Evolutionary conservation across 495 filamentous ascomycete species (phyloP).

Genomic region (Margaritispora aquatica): DNA sequence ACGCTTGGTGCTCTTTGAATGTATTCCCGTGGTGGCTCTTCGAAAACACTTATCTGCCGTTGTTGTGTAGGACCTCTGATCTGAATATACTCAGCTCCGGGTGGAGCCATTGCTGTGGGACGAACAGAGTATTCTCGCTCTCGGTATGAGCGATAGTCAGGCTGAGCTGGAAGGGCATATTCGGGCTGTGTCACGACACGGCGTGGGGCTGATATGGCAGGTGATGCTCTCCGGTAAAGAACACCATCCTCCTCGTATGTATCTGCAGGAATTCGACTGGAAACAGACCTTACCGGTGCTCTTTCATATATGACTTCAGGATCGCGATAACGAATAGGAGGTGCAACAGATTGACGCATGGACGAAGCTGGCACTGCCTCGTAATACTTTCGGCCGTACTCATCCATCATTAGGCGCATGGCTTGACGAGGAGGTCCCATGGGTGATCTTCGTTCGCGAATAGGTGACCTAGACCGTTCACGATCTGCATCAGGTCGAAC

Average conservation of each 20-base stretch:
- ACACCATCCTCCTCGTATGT: constrained; percentile 39
- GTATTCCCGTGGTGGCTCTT: constrained; percentile 44
- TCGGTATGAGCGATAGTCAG: constrained; percentile 38
- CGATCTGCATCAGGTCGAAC: constrained; percentile 39
- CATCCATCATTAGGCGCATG: constrained; percentile 53
- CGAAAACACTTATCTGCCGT: constrained; percentile 22
- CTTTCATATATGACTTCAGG: constrained; percentile 41
- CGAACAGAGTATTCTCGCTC: constrained; percentile 42
- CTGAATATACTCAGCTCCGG: constrained; percentile 33
- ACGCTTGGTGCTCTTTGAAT: constrained; percentile 26
- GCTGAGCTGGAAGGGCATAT: constrained; percentile 24
- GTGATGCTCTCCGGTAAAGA: constrained; percentile 33
- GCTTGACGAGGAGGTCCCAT: constrained; percentile 52
- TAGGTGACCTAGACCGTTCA: constrained; percentile 54
- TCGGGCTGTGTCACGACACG: constrained; percentile 50
- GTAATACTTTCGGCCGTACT: constrained; percentile 64
- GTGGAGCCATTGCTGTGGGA: constrained; percentile 27
- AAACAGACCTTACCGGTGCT: constrained; percentile 40
- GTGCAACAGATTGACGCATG: constrained; percentile 37
- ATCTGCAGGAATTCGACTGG: constrained; percentile 41
- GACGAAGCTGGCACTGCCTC: constrained; percentile 41
- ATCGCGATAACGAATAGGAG: constrained; percentile 33
- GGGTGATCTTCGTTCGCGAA: constrained; percentile 42
- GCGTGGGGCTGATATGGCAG: constrained; percentile 34
- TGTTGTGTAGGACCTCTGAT: constrained; percentile 31